phyloP scores from a whole-genome alignment of 768 basidiomycete genomes.

The Podaxis sp. region DNA sequence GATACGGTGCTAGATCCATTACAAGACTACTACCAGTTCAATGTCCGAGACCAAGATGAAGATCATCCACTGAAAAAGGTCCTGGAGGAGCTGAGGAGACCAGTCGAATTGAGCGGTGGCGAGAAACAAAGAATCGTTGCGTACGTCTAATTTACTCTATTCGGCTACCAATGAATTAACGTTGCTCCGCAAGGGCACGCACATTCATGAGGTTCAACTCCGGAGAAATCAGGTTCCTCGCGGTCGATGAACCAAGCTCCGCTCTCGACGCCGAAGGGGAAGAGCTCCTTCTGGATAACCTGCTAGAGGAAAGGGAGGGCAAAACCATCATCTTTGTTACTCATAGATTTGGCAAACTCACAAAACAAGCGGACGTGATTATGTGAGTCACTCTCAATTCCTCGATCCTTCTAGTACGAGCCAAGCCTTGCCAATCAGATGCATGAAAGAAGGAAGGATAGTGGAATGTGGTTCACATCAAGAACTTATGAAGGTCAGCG shows the following conservation, averaged over 20 bases:
- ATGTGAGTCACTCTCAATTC: constrained; percentile 31
- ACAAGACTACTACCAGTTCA: constrained; percentile 19
- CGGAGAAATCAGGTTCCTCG: constrained; percentile 39
- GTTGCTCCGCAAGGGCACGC: constrained; percentile 30
- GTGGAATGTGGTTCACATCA: constrained; percentile 38
- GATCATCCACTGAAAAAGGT: constrained; percentile 22
- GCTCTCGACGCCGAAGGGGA: constrained; percentile 54
- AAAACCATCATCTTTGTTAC: constrained; percentile 56
- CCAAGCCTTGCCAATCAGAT: constrained; percentile 22
- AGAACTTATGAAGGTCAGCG: constrained; percentile 28
- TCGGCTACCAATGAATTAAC: constrained; percentile 1
- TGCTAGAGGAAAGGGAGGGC: constrained; percentile 33
- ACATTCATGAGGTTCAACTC: constrained; percentile 39
- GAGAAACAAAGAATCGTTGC: constrained; percentile 47
- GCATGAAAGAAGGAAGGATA: constrained; percentile 39
- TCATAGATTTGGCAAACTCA: constrained; percentile 49
- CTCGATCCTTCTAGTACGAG: neutral
- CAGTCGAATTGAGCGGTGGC: constrained; percentile 34
- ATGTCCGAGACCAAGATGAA: constrained; percentile 25
- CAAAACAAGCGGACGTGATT: constrained; percentile 45
- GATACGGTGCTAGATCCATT: constrained; percentile 35
- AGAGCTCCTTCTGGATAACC: constrained; percentile 36
- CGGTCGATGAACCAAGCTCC: constrained; percentile 57
- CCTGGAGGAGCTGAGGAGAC: constrained; percentile 21
- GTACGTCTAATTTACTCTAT: constrained; percentile 26